These are phyloP conservation scores for Podospora sp. DNA, from an alignment of 495 filamentous ascomycete species.

Conservation along the genomic window DNA sequence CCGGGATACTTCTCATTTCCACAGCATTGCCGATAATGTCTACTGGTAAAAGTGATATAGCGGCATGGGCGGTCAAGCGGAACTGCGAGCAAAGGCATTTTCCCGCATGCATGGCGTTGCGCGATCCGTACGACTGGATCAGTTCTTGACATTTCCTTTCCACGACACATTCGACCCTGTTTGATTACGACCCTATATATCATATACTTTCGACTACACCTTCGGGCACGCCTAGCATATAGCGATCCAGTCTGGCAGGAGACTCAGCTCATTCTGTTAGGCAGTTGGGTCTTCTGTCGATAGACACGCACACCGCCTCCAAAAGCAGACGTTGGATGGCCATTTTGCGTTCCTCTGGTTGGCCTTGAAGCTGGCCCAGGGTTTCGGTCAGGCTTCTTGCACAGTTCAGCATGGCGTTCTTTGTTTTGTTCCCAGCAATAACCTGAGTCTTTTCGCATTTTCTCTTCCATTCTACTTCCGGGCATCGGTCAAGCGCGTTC, in stretches of 20 bases:
- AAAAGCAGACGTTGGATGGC: neutral
- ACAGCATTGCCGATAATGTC: slow-evolving; percentile 43
- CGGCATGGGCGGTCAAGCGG: slow-evolving; percentile 22
- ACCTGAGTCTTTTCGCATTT: neutral
- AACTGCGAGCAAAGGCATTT: slow-evolving; percentile 32
- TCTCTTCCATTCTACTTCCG: slow-evolving; percentile 4
- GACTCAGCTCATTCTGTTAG: neutral
- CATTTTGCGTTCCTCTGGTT: neutral
- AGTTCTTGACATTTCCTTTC: slow-evolving; percentile 1
- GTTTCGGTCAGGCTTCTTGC: neutral
- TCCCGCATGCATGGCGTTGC: slow-evolving; percentile 37
- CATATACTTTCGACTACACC: neutral
- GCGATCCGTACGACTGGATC: slow-evolving; percentile 29
- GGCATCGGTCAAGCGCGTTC: slow-evolving; percentile 20
- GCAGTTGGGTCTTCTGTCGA: neutral
- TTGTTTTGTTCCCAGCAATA: slow-evolving; percentile 9
- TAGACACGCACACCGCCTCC: neutral
- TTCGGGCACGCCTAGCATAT: neutral
- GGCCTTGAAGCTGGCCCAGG: neutral
- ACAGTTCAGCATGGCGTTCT: slow-evolving; percentile 10
- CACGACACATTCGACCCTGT: neutral
- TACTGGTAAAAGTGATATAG: slow-evolving; percentile 26
- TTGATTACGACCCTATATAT: slow-evolving; percentile 11
- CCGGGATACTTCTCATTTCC: slow-evolving; percentile 33
- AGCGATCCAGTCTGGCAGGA: neutral